phyloP scores from a whole-genome alignment of 2,329 filamentous ascomycete species.

The Colletotrichum horii region DNA sequence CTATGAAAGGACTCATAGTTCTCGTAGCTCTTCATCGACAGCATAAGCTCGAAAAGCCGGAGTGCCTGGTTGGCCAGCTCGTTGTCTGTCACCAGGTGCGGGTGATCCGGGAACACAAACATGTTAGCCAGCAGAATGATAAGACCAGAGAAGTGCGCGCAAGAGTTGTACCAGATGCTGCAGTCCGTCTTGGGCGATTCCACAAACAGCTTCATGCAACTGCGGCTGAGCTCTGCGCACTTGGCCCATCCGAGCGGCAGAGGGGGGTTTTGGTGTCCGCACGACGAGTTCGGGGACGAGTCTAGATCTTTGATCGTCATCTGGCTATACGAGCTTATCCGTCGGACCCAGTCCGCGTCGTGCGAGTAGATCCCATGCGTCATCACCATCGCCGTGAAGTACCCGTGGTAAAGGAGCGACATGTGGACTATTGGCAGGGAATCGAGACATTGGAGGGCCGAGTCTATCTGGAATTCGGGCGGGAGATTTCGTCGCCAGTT shows the following conservation, averaged over 20 bases:
- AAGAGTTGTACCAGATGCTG: constrained; percentile 33
- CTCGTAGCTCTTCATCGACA: neutral
- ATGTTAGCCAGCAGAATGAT: constrained; percentile 39
- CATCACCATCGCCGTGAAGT: constrained; percentile 38
- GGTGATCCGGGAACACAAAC: constrained; percentile 31
- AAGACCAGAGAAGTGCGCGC: constrained; percentile 36
- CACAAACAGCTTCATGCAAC: constrained; percentile 37
- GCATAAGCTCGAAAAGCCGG: constrained; percentile 29
- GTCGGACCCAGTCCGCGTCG: constrained; percentile 40
- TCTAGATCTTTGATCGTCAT: constrained; percentile 28
- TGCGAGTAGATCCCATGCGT: constrained; percentile 44
- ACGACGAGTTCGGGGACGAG: neutral
- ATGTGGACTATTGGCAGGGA: constrained; percentile 35
- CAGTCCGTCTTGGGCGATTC: constrained; percentile 33
- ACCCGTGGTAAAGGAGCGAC: constrained; percentile 41
- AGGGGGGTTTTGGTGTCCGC: constrained; percentile 19
- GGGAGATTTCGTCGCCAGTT: constrained; percentile 41
- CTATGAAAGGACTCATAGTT: neutral
- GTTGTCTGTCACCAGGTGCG: constrained; percentile 29
- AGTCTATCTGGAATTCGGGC: constrained; percentile 35
- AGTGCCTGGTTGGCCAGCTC: constrained; percentile 31
- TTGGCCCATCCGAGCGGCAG: constrained; percentile 34
- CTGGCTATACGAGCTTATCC: constrained; percentile 32
- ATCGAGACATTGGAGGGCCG: constrained; percentile 25
- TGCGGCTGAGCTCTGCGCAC: constrained; percentile 37